These are phyloP conservation scores for Cryptosporidium viatorum DNA, from an alignment of 169 alveolate species.

Conservation along the genomic window DNA sequence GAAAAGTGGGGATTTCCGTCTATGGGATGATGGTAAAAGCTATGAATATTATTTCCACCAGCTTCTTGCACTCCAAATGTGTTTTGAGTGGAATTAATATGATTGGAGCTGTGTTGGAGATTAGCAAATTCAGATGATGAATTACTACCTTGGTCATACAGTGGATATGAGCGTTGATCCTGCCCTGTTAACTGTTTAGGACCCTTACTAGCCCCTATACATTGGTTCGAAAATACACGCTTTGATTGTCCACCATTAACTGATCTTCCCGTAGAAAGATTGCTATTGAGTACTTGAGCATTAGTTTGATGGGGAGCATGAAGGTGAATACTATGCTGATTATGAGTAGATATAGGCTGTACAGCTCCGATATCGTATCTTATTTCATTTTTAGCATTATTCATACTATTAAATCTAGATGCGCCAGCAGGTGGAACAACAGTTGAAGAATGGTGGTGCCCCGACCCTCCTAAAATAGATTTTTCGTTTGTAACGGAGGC, in stretches of 20 bases:
- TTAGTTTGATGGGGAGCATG: conserved; percentile 13
- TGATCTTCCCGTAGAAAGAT: conserved; percentile 26
- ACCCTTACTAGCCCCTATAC: conserved; percentile 6
- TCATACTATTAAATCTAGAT: neutral
- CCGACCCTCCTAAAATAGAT: neutral
- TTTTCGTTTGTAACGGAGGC: neutral
- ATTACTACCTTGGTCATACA: neutral
- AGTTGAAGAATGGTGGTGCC: neutral
- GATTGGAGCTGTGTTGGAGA: neutral
- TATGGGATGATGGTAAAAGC: neutral
- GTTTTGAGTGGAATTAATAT: neutral
- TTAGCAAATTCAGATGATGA: neutral
- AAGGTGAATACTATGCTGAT: neutral
- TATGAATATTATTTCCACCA: neutral
- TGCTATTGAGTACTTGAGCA: conserved; percentile 23
- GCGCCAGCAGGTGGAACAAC: neutral
- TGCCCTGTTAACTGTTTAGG: conserved; percentile 10
- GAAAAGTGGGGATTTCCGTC: conserved; percentile 23
- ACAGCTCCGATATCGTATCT: conserved; percentile 12
- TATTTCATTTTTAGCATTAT: conserved; percentile 4
- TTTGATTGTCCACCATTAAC: conserved; percentile 21
- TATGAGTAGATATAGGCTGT: conserved; percentile 1
- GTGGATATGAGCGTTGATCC: conserved; percentile 2
- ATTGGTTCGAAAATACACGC: conserved; percentile 50
- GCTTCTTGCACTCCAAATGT: conserved; percentile 3